A percentile compares a stretch with the other conserved stretches of the same genome.
These are phyloP conservation scores for Eucalyptus erythrocorys DNA, from an alignment of 345 rosid genomes.

Conservation along the genomic window DNA sequence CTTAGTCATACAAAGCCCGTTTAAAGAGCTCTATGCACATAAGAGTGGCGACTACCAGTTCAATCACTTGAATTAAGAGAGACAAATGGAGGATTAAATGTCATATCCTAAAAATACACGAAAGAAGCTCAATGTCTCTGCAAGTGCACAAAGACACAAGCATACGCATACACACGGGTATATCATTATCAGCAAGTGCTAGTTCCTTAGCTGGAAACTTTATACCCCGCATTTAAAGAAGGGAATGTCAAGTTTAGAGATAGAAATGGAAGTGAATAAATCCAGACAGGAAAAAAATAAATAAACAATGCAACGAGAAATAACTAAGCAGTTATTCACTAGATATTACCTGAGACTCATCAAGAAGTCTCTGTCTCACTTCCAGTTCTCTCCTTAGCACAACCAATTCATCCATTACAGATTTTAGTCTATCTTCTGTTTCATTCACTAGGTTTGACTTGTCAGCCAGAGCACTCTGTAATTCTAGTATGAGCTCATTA, in stretches of 20 bases:
- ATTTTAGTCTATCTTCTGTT: conserved; percentile 50
- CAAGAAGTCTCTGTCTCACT: conserved; percentile 62
- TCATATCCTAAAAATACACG: background rate
- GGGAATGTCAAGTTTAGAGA: background rate
- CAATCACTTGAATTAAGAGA: background rate
- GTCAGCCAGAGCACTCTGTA: conserved; percentile 47
- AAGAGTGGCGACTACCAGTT: background rate
- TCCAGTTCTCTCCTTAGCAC: conserved; percentile 66
- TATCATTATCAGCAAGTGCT: background rate
- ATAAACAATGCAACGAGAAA: background rate
- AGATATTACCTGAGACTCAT: conserved; percentile 87
- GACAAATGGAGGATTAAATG: background rate
- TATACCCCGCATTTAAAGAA: background rate
- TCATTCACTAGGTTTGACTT: conserved; percentile 52
- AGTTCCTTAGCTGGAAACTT: background rate
- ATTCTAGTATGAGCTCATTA: conserved; percentile 32
- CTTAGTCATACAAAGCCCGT: background rate
- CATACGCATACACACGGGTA: background rate
- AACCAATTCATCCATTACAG: conserved; percentile 65
- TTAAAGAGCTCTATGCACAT: background rate
- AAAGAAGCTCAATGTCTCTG: background rate
- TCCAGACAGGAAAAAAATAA: background rate
- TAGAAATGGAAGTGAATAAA: background rate
- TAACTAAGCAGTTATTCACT: background rate
- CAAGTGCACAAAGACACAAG: background rate